Conservation (phyloP, 2,329 filamentous ascomycete genomes). For the Ophiostoma ulmi region DNA sequence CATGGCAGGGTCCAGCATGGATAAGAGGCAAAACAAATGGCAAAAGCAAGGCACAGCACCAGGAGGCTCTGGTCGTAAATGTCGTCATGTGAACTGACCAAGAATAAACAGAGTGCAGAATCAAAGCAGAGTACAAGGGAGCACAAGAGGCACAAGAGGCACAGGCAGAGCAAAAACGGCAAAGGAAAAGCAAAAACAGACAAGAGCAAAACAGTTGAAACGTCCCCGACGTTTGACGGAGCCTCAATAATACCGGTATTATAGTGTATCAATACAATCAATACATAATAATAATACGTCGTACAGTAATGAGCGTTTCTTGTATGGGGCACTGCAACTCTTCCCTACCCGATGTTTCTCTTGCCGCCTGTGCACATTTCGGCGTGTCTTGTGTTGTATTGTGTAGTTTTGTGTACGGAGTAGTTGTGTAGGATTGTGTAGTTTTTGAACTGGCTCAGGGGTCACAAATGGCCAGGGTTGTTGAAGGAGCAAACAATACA, state of each 20-base stretch:
- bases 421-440: neutral
- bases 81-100: no score
- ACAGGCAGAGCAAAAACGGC: neutral
- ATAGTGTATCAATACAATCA: neutral
- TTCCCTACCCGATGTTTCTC: slow-evolving; percentile 19
- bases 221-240: slow-evolving; percentile 22
- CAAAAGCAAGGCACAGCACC: no score
- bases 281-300: neutral
- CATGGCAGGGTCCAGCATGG: no score
- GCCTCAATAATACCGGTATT: slow-evolving; percentile 2
- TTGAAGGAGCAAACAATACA: neutral
- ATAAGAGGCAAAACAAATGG: no score
- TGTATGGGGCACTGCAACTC: slow-evolving; percentile 20
- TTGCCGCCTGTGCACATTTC: slow-evolving; percentile 19
- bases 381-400: neutral
- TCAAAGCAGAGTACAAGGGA: no score
- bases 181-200: neutral
- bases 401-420: neutral
- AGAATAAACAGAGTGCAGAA: no score
- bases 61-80: no score
- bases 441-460: neutral
- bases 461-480: neutral
- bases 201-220: slow-evolving; percentile 21
- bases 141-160: no score
- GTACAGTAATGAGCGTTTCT: slow-evolving; percentile 3